Evolutionary conservation across 2,329 filamentous ascomycete genomes (phyloP).

Genomic region (Ophiostoma perfectum): DNA sequence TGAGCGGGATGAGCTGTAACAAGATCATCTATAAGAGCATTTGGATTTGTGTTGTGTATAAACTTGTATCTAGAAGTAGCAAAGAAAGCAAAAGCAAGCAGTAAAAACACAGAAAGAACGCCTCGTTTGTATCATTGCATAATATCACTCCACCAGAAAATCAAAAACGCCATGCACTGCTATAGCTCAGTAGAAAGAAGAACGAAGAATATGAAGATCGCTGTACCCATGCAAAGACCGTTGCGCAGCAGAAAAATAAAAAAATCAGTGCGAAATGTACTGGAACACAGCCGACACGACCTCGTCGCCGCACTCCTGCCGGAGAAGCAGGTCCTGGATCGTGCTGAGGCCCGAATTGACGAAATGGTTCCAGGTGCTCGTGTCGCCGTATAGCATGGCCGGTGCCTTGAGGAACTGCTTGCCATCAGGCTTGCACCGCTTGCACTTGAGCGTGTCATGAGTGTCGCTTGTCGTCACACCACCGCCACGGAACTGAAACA

Average conservation of each 20-base stretch:
- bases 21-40: background rate
- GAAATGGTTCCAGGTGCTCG: slow-evolving; percentile 99
- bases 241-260: background rate
- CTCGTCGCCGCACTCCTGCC: slow-evolving; percentile 72
- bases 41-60: background rate
- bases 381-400: slow-evolving; percentile 95
- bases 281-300: slow-evolving; percentile 95
- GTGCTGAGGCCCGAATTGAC: slow-evolving; percentile 69
- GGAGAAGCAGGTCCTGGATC: slow-evolving; percentile 85
- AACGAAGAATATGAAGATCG: slow-evolving; percentile 12
- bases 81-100: slow-evolving; percentile 3
- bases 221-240: background rate
- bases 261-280: slow-evolving; percentile 75
- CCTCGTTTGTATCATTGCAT: slow-evolving; percentile 4
- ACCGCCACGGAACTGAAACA: slow-evolving; percentile 84
- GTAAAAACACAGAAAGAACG: background rate
- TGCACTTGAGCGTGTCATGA: slow-evolving; percentile 98
- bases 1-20: slow-evolving; percentile 50
- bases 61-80: background rate
- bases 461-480: slow-evolving; percentile 74
- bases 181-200: background rate
- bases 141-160: background rate
- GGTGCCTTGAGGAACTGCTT: slow-evolving; percentile 83
- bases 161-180: background rate
- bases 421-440: slow-evolving; percentile 83